These are phyloP conservation scores for Amaranthus cruentus DNA, from an alignment of 148 eudicot species.

Conservation along the genomic window DNA sequence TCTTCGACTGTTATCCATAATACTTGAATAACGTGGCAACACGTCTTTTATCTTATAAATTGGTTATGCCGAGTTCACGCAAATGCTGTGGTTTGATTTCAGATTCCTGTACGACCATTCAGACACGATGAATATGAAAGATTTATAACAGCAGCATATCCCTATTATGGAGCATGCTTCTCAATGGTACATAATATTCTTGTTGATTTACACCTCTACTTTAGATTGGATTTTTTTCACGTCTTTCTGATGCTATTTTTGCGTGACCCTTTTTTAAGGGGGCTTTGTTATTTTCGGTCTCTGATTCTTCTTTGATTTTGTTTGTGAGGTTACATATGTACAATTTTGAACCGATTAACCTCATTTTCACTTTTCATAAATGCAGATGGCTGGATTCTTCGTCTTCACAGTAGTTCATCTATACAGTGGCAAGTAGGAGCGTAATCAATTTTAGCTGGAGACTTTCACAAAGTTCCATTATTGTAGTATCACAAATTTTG, in stretches of 20 bases:
- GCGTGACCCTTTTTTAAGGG: neutral
- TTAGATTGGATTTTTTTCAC: neutral
- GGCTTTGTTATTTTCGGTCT: neutral
- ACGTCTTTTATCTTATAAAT: neutral
- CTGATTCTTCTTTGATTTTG: neutral
- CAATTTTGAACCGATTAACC: neutral
- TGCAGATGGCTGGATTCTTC: conserved; percentile 91
- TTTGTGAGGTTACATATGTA: neutral
- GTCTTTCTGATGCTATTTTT: neutral
- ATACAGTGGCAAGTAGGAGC: conserved; percentile 54
- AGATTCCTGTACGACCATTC: conserved; percentile 90
- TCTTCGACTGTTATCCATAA: neutral
- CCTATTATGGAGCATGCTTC: conserved; percentile 88
- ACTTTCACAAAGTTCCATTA: conserved; percentile 5
- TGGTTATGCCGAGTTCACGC: neutral
- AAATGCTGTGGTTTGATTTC: conserved; percentile 20
- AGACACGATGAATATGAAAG: conserved; percentile 90
- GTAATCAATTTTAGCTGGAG: neutral
- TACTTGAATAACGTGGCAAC: neutral
- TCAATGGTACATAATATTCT: conserved; percentile 45
- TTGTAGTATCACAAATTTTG: conserved; percentile 17
- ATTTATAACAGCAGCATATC: conserved; percentile 76
- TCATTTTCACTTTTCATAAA: conserved; percentile 10
- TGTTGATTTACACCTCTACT: neutral
- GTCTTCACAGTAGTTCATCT: conserved; percentile 63